Percentiles rank a stretch among this genome's conserved stretches.
Conservation (phyloP, 495 filamentous ascomycete genomes). For the Saxophila tyrrhenica region DNA sequence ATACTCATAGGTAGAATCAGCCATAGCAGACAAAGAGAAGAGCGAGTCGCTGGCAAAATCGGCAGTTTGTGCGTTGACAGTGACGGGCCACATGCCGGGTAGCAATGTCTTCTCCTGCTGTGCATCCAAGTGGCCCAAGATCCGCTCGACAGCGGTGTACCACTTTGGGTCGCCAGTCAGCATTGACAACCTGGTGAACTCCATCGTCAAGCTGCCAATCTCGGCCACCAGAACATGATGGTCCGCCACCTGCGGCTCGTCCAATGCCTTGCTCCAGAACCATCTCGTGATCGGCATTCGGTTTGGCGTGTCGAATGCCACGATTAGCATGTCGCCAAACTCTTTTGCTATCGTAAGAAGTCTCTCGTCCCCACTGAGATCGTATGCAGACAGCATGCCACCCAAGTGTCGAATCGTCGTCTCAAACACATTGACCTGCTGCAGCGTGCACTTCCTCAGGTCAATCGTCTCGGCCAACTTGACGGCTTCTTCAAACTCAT, state of each 20-base stretch:
- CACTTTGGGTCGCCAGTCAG: slow-evolving; percentile 29
- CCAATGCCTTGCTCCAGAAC: slow-evolving; percentile 33
- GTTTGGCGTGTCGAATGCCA: slow-evolving; percentile 33
- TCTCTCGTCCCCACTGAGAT: slow-evolving; percentile 26
- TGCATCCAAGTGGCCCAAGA: slow-evolving; percentile 23
- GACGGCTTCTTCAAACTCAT: slow-evolving; percentile 50
- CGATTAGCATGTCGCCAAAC: slow-evolving; percentile 30
- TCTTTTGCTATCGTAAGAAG: slow-evolving; percentile 28
- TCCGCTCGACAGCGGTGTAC: slow-evolving; percentile 27
- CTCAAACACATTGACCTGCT: slow-evolving; percentile 31
- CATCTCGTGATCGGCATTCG: slow-evolving; percentile 38
- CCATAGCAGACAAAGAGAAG: slow-evolving; percentile 30
- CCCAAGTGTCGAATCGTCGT: slow-evolving; percentile 32
- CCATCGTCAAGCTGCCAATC: slow-evolving; percentile 29
- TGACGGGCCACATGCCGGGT: slow-evolving; percentile 33
- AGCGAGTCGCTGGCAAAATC: slow-evolving; percentile 32
- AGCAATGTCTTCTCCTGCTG: slow-evolving; percentile 29
- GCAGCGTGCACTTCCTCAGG: slow-evolving; percentile 32
- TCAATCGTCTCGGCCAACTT: slow-evolving; percentile 43
- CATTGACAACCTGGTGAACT: slow-evolving; percentile 29
- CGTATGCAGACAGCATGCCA: slow-evolving; percentile 29
- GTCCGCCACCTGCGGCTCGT: slow-evolving; percentile 33
- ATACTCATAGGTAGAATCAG: slow-evolving; percentile 33
- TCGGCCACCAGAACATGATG: slow-evolving; percentile 31
- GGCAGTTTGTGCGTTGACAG: slow-evolving; percentile 28